Conservation (phyloP, 1,139 yeast species). For the Debaryomyces sp. region DNA sequence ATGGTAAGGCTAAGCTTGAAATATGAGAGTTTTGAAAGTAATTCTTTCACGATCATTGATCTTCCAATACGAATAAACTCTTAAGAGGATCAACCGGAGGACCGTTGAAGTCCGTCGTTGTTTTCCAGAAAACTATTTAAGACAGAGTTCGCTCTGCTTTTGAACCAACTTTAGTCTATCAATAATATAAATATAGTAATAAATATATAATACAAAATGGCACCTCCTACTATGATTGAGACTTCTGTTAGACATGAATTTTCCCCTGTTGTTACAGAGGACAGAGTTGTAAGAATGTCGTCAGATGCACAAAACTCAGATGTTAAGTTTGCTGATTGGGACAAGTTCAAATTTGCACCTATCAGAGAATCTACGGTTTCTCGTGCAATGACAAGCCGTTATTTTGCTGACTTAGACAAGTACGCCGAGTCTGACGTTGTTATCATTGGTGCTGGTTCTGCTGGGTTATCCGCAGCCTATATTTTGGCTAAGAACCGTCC, state of each 20-base stretch:
- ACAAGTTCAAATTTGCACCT: slow-evolving; percentile 66
- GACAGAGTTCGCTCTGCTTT: background rate
- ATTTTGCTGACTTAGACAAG: slow-evolving; percentile 73
- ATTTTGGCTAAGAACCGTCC: slow-evolving; percentile 75
- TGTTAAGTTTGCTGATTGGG: slow-evolving; percentile 58
- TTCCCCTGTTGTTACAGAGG: slow-evolving; percentile 1
- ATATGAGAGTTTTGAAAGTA: background rate
- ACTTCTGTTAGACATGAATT: slow-evolving; percentile 20
- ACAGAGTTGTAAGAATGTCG: slow-evolving; percentile 10
- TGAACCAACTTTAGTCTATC: background rate
- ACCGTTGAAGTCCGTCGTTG: background rate
- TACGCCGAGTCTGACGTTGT: slow-evolving; percentile 77
- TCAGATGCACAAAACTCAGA: slow-evolving; percentile 20
- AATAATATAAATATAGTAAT: background rate
- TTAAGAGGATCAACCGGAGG: background rate
- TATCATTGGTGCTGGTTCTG: slow-evolving; percentile 79
- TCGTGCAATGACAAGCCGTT: slow-evolving; percentile 81
- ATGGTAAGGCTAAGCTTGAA: background rate
- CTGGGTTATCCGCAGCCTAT: slow-evolving; percentile 77
- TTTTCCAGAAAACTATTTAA: slow-evolving; percentile 10
- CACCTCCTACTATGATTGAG: slow-evolving; percentile 40
- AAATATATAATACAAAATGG: slow-evolving; percentile 21
- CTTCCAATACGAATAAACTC: slow-evolving; percentile 3
- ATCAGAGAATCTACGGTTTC: slow-evolving; percentile 80
- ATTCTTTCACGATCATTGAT: background rate